Evolutionary conservation across 2,329 filamentous ascomycete genomes (phyloP), one percentile per base, ranked within the genome.

Genomic region (Gremmenia infestans): DNA sequence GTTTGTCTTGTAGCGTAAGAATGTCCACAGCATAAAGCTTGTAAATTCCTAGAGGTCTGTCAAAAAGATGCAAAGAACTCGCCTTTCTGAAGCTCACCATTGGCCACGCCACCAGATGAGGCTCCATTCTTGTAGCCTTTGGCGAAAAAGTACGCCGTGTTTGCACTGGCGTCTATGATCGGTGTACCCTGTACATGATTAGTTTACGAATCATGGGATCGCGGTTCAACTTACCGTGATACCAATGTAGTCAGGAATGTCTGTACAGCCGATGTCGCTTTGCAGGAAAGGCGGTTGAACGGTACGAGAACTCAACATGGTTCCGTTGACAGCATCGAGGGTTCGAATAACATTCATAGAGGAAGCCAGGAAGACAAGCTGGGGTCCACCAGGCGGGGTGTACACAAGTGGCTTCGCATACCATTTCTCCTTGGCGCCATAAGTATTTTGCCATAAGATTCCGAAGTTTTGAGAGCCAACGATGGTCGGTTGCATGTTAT

Each of bases 381-480:
- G 73, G 6, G 67, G 59, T 22, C 55, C 55, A 17, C 69, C 70
- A 12, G 65, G 61, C 6, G 75, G 74, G 1, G 74, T 77, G 53
- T 74, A 76, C 0, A 75, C 68, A 9, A 78, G 61, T 6, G 75
- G 75, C 58, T 75, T 75, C 40, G 74, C 74, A 55, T 71, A 73
- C 58, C 74, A 76, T 58, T 57, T 59, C 60, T 70, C 69, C 17
- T 67, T 61, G 23, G 52, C 58, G 17, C 61, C 62, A 56, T 67
- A 70, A n/a, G 58, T 60, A 61, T 63, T 62, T 62, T 70, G 67
- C 71, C 74, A 66, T 14, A 64, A 52, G n/a, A 64, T 70, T 35
- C 72, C 72, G 61, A 75, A 73, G 17, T 64, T 67, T n/a, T 66
- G 55, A n/a, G 63, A 64, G 12, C 64, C 62, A 3, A 74, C 66